A percentile compares a stretch with the other conserved stretches of the same genome.
Evolutionary conservation across 345 rosid species (phyloP).

Genomic region (Arabis hirsuta): DNA sequence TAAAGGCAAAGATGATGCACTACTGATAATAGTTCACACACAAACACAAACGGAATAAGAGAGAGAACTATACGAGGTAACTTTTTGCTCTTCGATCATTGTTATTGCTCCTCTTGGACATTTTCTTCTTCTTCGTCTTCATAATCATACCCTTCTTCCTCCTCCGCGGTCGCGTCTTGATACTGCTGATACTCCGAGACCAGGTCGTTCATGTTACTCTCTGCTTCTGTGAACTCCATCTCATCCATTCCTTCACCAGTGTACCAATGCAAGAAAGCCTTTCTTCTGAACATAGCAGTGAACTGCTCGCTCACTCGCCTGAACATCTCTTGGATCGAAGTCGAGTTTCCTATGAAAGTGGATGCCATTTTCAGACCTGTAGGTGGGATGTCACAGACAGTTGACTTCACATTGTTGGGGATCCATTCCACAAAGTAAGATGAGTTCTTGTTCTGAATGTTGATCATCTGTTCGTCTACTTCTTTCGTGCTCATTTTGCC

Average conservation of each 20-base stretch:
- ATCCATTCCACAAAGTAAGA: slow-evolving; percentile 71
- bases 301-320: slow-evolving; percentile 64
- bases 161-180: slow-evolving; percentile 64
- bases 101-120: slow-evolving; percentile 38
- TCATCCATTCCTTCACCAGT: slow-evolving; percentile 74
- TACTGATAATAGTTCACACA: background rate
- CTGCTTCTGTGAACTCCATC: slow-evolving; percentile 72
- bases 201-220: slow-evolving; percentile 66
- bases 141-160: slow-evolving; percentile 53
- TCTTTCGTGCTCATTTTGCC: slow-evolving; percentile 72
- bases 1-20: background rate
- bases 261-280: slow-evolving; percentile 68
- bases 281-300: slow-evolving; percentile 64
- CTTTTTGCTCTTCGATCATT: background rate
- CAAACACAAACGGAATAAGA: background rate
- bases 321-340: slow-evolving; percentile 69
- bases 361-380: slow-evolving; percentile 66
- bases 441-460: slow-evolving; percentile 65
- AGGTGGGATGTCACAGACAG: slow-evolving; percentile 66
- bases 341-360: slow-evolving; percentile 65
- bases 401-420: slow-evolving; percentile 68
- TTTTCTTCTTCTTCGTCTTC: slow-evolving; percentile 52
- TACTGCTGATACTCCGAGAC: slow-evolving; percentile 68
- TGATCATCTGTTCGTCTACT: slow-evolving; percentile 66
- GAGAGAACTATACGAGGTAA: background rate